These are phyloP conservation scores for Amanita polypyramis DNA, from an alignment of 768 basidiomycete genomes.

Conservation along the genomic window DNA sequence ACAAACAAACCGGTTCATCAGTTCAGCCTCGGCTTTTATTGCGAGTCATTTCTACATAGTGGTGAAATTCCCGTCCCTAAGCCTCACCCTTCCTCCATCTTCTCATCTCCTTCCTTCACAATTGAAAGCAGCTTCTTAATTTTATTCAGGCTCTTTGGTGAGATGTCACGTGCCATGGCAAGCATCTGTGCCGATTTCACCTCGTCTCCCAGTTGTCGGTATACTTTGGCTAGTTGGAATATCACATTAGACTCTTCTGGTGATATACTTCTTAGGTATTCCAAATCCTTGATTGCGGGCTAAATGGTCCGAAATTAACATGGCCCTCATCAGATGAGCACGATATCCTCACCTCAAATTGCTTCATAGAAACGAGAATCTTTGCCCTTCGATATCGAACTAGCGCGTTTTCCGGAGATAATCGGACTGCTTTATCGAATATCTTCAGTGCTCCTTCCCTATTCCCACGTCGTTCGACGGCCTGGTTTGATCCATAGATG, in stretches of 20 bases:
- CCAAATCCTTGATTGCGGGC: conserved; percentile 76
- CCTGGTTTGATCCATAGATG: conserved; percentile 39
- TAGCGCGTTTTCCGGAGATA: conserved; percentile 83
- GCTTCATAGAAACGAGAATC: conserved; percentile 76
- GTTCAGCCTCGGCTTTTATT: conserved; percentile 1
- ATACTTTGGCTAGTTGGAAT: conserved; percentile 91
- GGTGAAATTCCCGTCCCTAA: conserved; percentile 6
- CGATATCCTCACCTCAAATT: conserved; percentile 59
- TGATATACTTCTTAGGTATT: conserved; percentile 67
- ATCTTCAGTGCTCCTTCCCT: conserved; percentile 63
- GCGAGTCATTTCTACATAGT: conserved; percentile 2
- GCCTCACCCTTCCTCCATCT: conserved; percentile 69
- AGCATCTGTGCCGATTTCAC: conserved; percentile 77
- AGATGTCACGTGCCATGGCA: conserved; percentile 85
- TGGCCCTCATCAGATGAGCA: conserved; percentile 6
- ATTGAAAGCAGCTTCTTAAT: conserved; percentile 72
- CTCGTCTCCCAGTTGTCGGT: conserved; percentile 71
- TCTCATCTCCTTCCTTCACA: conserved; percentile 52
- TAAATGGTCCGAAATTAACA: conserved; percentile 21
- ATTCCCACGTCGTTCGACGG: conserved; percentile 79
- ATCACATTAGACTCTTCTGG: conserved; percentile 96
- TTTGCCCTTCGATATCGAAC: conserved; percentile 92
- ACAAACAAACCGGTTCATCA: conserved; percentile 13
- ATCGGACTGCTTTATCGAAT: conserved; percentile 71
- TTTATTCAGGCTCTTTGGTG: conserved; percentile 83